Conservation (phyloP, 768 basidiomycete species). For the Sporobolomyces roseus region DNA sequence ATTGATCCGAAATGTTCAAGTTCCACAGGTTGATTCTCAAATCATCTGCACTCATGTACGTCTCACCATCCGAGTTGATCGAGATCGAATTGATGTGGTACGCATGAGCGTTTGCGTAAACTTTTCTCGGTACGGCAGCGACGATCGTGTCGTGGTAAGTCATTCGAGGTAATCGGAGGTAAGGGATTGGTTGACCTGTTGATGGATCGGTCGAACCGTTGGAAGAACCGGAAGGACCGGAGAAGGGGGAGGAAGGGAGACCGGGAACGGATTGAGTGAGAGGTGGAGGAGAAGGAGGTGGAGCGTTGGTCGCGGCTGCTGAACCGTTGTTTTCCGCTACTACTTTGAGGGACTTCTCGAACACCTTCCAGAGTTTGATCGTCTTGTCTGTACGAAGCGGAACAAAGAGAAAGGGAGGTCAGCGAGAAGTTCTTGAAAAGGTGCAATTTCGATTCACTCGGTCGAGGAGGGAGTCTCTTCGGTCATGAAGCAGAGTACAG, state of each 20-base stretch:
- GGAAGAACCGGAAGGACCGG: constrained; percentile 20
- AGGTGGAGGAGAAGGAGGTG: constrained; percentile 59
- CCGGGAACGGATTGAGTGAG: constrained; percentile 52
- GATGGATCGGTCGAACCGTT: constrained; percentile 21
- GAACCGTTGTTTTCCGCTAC: constrained; percentile 94
- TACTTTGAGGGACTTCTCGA: constrained; percentile 91
- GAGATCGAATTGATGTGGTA: constrained; percentile 99
- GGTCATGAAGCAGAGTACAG: constrained; percentile 8
- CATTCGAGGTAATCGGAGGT: constrained; percentile 82
- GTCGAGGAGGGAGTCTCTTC: too few relatives aligned
- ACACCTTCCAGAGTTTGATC: constrained; percentile 99
- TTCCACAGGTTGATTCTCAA: constrained; percentile 98
- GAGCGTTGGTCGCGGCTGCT: constrained; percentile 33
- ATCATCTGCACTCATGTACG: constrained; percentile 99
- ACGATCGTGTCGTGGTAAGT: constrained; percentile 94
- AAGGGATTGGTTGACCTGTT: constrained; percentile 43
- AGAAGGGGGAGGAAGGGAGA: constrained; percentile 25
- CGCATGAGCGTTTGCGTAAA: constrained; percentile 97
- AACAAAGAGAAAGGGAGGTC: neutral
- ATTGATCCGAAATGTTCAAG: constrained; percentile 94
- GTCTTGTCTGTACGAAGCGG: constrained; percentile 74
- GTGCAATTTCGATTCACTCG: neutral
- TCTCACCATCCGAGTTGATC: constrained; percentile 98
- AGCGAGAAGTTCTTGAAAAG: neutral
- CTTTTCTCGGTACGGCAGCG: constrained; percentile 95